Evolutionary conservation across 2,329 filamentous ascomycete species (phyloP), one percentile per base, ranked within the genome.

Genomic region (Aspergillus sclerotialis): DNA sequence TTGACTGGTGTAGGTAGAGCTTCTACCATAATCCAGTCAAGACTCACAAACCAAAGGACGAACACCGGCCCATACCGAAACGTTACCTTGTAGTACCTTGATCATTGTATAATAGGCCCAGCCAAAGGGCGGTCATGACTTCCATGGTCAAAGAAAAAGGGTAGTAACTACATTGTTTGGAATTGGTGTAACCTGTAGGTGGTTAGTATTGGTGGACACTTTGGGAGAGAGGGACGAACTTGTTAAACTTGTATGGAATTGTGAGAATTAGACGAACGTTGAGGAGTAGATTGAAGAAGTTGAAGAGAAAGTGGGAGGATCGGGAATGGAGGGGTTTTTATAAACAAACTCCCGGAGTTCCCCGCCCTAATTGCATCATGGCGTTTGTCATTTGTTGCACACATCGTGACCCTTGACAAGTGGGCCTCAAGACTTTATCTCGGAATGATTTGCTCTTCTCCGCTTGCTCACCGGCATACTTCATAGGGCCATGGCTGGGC

Each of bases 41-140:
- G 21, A 37, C 37, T 40, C 45, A 47, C 48, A 46, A 53, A 46
- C 24, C 36, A 38, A 38, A 46, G 68, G 61, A 67, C 67, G 68
- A 70, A 73, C 76, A 80, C 76, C 76, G 76, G 76, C 74, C 73
- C 76, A 80, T 74, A 74, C 75, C 67, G 67, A 60, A 50, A 57
- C 45, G 50, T 61, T 63, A 61, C 58, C 55, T 61, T n/a, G 60
- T 61, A 58, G 64, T 67, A 68, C 64, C 65, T 68, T 67, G 64
- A 68, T 65, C 61, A 56, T 56, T 50, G 34, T 46, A 57, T 53
- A 56, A 61, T 46, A 36, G 44, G 45, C 49, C 58, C 60, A 63
- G 55, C 57, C 49, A 58, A 56, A 60, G 55, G 45, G 42, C 49
- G 41, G 48, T 44, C 57, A 63, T 60, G 53, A 48, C 58, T 63